Conservation (phyloP, 2,329 filamentous ascomycete species). For the Ilyonectria sp. region DNA sequence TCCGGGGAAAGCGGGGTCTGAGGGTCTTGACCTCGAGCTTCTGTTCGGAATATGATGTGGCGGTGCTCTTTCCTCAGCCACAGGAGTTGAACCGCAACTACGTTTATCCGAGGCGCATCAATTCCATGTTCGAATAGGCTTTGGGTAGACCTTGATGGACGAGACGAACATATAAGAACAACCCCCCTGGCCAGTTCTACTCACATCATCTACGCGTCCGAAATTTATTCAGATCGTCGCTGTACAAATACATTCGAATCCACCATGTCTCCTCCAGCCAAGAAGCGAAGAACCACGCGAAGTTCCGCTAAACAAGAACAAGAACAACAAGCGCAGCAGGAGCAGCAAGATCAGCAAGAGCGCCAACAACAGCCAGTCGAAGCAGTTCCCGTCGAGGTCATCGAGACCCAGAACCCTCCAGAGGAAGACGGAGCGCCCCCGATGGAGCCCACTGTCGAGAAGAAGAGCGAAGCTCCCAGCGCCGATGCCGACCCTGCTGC, state of each 20-base stretch:
- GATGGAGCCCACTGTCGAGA: conserved; percentile 32
- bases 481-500: conserved; percentile 51
- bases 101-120: conserved; percentile 13
- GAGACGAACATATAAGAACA: background rate
- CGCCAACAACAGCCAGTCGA: conserved; percentile 8
- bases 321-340: background rate
- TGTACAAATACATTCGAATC: background rate
- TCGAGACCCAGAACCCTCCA: conserved; percentile 5
- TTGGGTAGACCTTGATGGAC: background rate
- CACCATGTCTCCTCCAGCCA: conserved; percentile 49
- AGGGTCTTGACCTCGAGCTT: background rate
- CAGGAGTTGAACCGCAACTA: background rate
- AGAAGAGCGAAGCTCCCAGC: conserved; percentile 35
- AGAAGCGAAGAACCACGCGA: conserved; percentile 46
- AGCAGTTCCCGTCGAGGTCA: background rate
- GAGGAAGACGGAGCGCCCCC: conserved; percentile 21
- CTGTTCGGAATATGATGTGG: conserved; percentile 15
- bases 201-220: background rate
- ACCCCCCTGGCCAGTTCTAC: background rate
- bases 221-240: background rate
- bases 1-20: conserved; percentile 33
- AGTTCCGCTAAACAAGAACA: conserved; percentile 2
- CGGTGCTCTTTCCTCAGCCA: conserved; percentile 10
- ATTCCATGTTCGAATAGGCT: conserved; percentile 14
- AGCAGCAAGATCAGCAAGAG: conserved; percentile 11